These are phyloP conservation scores for Malassezia sp. DNA, from an alignment of 1,284 basidiomycete genomes.

Conservation along the genomic window DNA sequence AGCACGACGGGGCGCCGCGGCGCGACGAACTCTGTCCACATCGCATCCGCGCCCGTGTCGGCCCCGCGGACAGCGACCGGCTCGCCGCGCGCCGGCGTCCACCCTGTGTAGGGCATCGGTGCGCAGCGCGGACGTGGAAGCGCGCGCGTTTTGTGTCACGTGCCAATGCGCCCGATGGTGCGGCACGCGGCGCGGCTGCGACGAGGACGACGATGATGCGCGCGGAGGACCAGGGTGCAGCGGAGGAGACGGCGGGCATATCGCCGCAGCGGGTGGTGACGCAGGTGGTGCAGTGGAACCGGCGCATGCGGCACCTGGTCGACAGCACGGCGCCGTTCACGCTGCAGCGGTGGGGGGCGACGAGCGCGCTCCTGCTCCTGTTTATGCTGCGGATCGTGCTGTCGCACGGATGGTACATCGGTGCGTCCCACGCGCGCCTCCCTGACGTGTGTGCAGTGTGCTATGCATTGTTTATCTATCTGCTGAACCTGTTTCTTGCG, in stretches of 20 bases:
- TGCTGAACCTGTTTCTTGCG: conserved; percentile 59
- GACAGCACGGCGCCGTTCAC: conserved; percentile 85
- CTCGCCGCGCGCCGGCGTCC: conserved; percentile 7
- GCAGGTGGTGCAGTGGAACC: conserved; percentile 2
- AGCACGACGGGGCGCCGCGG: conserved; percentile 34
- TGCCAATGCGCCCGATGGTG: background rate
- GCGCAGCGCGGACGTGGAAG: background rate
- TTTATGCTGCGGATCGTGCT: conserved; percentile 81
- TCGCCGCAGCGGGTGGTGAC: conserved; percentile 5
- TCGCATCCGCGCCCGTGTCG: conserved; percentile 19
- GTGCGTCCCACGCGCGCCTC: conserved; percentile 11
- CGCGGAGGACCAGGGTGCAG: conserved; percentile 12
- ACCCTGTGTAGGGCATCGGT: conserved; percentile 10
- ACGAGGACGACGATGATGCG: conserved; percentile 14
- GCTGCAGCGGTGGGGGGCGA: conserved; percentile 76
- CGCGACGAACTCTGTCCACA: conserved; percentile 34
- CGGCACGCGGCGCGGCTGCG: background rate
- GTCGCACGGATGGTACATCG: conserved; percentile 86
- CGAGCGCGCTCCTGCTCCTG: conserved; percentile 60
- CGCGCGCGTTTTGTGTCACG: background rate
- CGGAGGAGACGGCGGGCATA: background rate
- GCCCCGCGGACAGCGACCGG: conserved; percentile 6
- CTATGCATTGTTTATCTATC: conserved; percentile 45
- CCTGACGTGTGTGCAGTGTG: conserved; percentile 29
- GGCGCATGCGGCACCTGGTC: conserved; percentile 44